Evolutionary conservation across 225 moss, liverwort and hornwort species (phyloP).

Genomic region (Marchantia polymorpha): DNA sequence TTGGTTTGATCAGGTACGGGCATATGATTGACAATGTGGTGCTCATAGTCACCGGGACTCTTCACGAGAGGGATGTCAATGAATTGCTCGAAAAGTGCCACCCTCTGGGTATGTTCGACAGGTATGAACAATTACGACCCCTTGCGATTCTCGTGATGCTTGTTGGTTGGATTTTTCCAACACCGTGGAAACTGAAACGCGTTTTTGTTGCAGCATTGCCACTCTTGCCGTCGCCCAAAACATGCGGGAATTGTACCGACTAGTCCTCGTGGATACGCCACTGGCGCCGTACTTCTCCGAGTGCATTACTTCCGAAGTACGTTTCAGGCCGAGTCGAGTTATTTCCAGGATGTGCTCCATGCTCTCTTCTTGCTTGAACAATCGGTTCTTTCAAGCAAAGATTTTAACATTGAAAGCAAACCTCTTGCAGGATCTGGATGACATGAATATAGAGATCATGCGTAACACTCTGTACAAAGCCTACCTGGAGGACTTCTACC

Average conservation of each 20-base stretch:
- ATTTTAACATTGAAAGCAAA: neutral
- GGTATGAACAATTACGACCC: conserved; percentile 35
- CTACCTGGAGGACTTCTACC: conserved; percentile 92
- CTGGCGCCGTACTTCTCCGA: conserved; percentile 96
- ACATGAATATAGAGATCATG: conserved; percentile 99
- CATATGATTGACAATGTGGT: conserved; percentile 99
- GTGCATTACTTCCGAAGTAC: conserved; percentile 97
- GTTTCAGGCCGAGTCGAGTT: conserved; percentile 10
- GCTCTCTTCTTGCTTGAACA: neutral
- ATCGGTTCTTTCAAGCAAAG: neutral
- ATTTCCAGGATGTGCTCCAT: neutral
- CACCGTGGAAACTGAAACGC: neutral
- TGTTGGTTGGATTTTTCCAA: neutral
- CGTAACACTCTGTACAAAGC: conserved; percentile 99
- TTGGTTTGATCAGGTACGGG: conserved; percentile 61
- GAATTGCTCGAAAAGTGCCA: conserved; percentile 98
- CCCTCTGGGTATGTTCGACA: conserved; percentile 99
- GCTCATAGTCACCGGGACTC: conserved; percentile 92
- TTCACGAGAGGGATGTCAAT: conserved; percentile 93
- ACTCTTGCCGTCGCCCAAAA: conserved; percentile 92
- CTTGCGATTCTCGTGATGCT: neutral
- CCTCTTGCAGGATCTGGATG: conserved; percentile 76
- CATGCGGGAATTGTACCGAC: conserved; percentile 93
- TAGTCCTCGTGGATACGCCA: conserved; percentile 95
- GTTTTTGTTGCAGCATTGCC: conserved; percentile 69